Conservation (phyloP, 495 filamentous ascomycete species). For the Neurospora intermedia region DNA sequence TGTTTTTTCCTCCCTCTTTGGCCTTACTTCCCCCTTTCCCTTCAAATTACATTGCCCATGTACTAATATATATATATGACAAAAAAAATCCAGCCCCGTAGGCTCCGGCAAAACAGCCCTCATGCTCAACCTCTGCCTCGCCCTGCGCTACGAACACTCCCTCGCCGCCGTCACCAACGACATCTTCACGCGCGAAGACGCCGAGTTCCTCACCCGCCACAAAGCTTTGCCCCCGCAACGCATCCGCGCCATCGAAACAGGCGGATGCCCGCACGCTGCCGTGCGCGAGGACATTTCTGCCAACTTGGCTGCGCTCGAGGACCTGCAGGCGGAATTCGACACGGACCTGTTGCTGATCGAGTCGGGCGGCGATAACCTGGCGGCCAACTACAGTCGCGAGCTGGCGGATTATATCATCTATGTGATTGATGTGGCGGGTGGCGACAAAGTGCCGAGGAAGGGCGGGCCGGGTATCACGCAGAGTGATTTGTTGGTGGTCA, state of each 20-base stretch:
- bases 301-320: slow-evolving; percentile 85
- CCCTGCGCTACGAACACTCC: slow-evolving; percentile 64
- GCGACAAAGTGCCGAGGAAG: slow-evolving; percentile 93
- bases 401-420: slow-evolving; percentile 96
- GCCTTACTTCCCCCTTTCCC: slow-evolving; percentile 7
- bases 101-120: slow-evolving; percentile 96
- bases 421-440: slow-evolving; percentile 95
- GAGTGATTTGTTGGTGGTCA: slow-evolving; percentile 82
- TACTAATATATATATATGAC: neutral
- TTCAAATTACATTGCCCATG: too few relatives aligned
- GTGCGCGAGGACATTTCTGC: slow-evolving; percentile 93
- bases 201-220: slow-evolving; percentile 88
- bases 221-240: slow-evolving; percentile 67
- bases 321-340: slow-evolving; percentile 64
- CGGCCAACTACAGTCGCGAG: slow-evolving; percentile 90
- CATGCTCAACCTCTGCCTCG: slow-evolving; percentile 80
- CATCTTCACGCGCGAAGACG: slow-evolving; percentile 97
- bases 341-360: slow-evolving; percentile 82
- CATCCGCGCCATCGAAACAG: slow-evolving; percentile 94
- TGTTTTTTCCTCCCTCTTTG: slow-evolving; percentile 17
- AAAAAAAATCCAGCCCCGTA: slow-evolving; percentile 70
- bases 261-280: slow-evolving; percentile 93
- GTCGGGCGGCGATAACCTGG: slow-evolving; percentile 89
- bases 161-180: slow-evolving; percentile 97
- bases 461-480: slow-evolving; percentile 96